Evolutionary conservation across 2,329 filamentous ascomycete genomes (phyloP).

Genomic region (Elsinoe arachidis): DNA sequence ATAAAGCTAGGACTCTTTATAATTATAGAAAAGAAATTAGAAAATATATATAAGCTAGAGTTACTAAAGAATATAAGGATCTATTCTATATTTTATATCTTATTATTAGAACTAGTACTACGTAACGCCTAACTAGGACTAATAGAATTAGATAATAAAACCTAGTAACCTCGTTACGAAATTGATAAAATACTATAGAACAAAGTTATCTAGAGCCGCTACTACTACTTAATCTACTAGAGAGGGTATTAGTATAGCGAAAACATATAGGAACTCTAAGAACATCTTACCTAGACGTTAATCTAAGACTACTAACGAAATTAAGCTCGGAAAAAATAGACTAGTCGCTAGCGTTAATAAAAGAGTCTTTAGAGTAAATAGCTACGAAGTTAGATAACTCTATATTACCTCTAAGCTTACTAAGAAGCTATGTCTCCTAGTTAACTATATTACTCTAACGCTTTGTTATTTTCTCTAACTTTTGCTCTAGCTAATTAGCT

Average conservation of each 20-base stretch:
- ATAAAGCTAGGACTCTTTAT: slow-evolving; percentile 15
- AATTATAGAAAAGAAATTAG: slow-evolving; percentile 9
- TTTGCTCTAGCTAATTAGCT: no score
- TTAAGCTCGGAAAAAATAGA: no score
- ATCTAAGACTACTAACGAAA: no score
- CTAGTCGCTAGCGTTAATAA: no score
- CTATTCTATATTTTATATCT: slow-evolving; percentile 17
- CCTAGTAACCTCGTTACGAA: neutral
- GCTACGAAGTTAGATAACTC: no score
- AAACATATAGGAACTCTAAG: slow-evolving; percentile 7
- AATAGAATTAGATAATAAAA: neutral
- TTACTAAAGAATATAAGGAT: slow-evolving; percentile 13
- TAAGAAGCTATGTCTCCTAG: no score
- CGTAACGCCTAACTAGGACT: no score
- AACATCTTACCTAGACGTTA: neutral
- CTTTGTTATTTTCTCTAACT: no score
- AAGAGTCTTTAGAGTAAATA: no score
- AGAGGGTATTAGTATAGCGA: slow-evolving; percentile 7
- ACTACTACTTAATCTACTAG: slow-evolving; percentile 6
- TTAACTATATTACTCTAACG: no score
- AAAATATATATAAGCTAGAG: slow-evolving; percentile 13
- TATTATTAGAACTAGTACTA: slow-evolving; percentile 10
- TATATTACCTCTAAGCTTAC: no score
- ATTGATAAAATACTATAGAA: neutral
- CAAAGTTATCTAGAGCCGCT: neutral